Evolutionary conservation across 2,329 filamentous ascomycete genomes (phyloP).

Genomic region (Sporothrix globosa): DNA sequence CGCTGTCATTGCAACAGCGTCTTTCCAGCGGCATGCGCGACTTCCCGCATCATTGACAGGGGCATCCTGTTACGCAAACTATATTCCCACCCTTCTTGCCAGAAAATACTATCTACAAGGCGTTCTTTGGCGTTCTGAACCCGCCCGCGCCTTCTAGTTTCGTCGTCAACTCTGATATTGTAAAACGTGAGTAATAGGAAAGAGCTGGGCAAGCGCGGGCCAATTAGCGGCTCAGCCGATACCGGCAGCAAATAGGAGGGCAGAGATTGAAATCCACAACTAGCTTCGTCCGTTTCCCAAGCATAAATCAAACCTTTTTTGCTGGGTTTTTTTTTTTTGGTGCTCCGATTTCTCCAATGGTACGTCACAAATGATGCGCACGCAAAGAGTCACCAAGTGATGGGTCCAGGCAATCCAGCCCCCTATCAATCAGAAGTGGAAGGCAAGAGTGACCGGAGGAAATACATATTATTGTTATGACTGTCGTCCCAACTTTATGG

Average conservation of each 20-base stretch:
- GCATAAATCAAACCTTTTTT: slow-evolving; percentile 10
- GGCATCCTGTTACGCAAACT: neutral
- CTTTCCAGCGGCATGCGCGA: neutral
- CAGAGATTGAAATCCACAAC: slow-evolving; percentile 34
- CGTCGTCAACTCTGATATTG: slow-evolving; percentile 22
- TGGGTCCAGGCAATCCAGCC: slow-evolving; percentile 9
- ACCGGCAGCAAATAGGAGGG: slow-evolving; percentile 37
- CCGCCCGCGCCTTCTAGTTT: slow-evolving; percentile 1
- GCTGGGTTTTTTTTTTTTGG: slow-evolving; percentile 7
- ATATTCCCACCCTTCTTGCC: neutral
- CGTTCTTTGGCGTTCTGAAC: neutral
- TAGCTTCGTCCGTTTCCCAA: slow-evolving; percentile 7
- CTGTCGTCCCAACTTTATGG: neutral
- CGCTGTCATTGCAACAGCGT: neutral
- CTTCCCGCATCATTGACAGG: neutral
- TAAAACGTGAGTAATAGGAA: slow-evolving; percentile 13
- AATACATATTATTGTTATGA: too few relatives aligned
- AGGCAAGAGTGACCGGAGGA: neutral
- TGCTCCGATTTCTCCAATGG: slow-evolving; percentile 24
- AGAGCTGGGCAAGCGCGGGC: slow-evolving; percentile 3
- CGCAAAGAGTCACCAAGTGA: neutral
- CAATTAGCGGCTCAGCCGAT: slow-evolving; percentile 34
- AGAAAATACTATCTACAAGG: neutral
- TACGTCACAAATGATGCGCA: neutral
- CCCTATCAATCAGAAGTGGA: slow-evolving; percentile 17